Evolutionary conservation across 2,329 filamentous ascomycete species (phyloP).

Genomic region (Aureobasidium sp.): DNA sequence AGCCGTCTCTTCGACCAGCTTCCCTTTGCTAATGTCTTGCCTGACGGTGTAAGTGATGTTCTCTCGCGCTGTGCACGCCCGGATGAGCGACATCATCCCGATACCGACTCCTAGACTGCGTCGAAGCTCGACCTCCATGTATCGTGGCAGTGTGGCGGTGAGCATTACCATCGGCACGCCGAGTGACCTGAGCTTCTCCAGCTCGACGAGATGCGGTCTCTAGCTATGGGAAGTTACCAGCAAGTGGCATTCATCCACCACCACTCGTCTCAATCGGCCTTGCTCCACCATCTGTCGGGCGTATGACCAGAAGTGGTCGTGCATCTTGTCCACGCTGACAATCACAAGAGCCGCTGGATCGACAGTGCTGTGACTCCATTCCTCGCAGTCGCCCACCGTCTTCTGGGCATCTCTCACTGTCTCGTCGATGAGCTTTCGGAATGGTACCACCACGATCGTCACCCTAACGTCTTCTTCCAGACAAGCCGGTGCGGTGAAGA

Average conservation of each 20-base stretch:
- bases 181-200: slow-evolving; percentile 23
- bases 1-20: slow-evolving; percentile 19
- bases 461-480: slow-evolving; percentile 11
- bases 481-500: slow-evolving; percentile 25
- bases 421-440: slow-evolving; percentile 12
- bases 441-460: no score
- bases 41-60: slow-evolving; percentile 17
- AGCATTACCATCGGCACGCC: slow-evolving; percentile 17
- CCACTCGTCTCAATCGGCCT: slow-evolving; percentile 23
- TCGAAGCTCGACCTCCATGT: background rate
- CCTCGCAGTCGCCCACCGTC: background rate
- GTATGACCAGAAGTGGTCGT: slow-evolving; percentile 24
- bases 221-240: slow-evolving; percentile 19
- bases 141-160: background rate
- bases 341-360: slow-evolving; percentile 22
- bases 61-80: slow-evolving; percentile 20
- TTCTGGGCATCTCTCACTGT: background rate
- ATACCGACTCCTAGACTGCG: background rate
- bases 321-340: slow-evolving; percentile 23
- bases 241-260: slow-evolving; percentile 25
- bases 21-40: background rate
- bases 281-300: slow-evolving; percentile 9
- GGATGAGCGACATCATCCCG: slow-evolving; percentile 21
- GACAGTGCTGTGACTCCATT: background rate
- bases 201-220: slow-evolving; percentile 23